Evolutionary conservation across 352 stramenopile species (phyloP).

Genomic region (Phytophthora pinifolia): DNA sequence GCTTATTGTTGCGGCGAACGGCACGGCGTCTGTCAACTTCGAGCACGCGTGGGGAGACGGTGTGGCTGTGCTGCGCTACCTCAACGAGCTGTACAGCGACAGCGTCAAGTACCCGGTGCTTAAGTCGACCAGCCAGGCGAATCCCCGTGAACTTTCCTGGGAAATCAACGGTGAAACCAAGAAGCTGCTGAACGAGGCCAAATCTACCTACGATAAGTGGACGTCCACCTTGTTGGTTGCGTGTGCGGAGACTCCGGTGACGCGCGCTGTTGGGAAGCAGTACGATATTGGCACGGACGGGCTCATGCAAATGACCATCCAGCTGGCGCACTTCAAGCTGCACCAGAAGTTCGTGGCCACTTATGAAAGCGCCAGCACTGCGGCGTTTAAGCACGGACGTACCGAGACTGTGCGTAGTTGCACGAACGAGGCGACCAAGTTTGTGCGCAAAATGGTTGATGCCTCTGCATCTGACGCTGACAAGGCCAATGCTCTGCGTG

Average conservation of each 20-base stretch:
- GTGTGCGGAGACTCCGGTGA: conserved; percentile 75
- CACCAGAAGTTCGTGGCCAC: conserved; percentile 83
- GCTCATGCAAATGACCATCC: conserved; percentile 92
- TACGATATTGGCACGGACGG: conserved; percentile 86
- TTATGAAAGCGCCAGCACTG: conserved; percentile 89
- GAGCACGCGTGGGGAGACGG: conserved; percentile 91
- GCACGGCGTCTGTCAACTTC: conserved; percentile 86
- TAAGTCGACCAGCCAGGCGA: conserved; percentile 26
- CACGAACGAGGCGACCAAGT: conserved; percentile 82
- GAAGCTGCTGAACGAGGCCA: conserved; percentile 64
- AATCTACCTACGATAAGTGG: conserved; percentile 73
- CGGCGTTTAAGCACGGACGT: conserved; percentile 91
- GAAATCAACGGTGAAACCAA: conserved; percentile 59
- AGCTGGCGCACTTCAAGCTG: conserved; percentile 86
- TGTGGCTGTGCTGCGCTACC: conserved; percentile 85
- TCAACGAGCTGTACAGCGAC: conserved; percentile 89
- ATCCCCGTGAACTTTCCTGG: conserved; percentile 57
- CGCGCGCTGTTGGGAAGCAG: conserved; percentile 52
- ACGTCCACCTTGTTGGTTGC: conserved; percentile 60
- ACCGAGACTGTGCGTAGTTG: conserved; percentile 90
- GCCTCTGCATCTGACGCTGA: conserved; percentile 48
- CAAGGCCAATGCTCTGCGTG: conserved; percentile 64
- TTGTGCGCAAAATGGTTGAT: conserved; percentile 75
- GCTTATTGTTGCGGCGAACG: conserved; percentile 82
- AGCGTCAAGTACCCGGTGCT: conserved; percentile 76